Evolutionary conservation across 305 asterid species (phyloP), one percentile per base, ranked within the genome.

Genomic region (Fraxinus xanthoxyloides): DNA sequence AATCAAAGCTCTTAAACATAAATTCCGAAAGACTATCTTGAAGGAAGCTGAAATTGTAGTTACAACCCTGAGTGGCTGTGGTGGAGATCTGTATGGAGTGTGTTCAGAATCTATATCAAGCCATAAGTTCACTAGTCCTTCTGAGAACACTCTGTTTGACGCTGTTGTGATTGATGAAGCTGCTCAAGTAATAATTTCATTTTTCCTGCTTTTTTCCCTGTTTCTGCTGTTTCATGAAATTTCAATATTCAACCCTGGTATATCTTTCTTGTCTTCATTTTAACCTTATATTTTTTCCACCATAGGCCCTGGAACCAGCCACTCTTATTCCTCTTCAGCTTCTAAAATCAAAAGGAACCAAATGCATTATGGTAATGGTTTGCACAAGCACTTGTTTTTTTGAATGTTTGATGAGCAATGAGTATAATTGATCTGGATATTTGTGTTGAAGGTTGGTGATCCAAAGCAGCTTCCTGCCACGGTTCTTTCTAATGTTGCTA

Each of bases 401-500:
- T 67, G 56, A 59, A 78, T n/a, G 81, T 81, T 79, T 76, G 38
- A 36, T 81, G 79, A 76, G 61, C 48, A 65, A 77, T 70, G 59
- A 54, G 74, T 61, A 72, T 83, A 61, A 78, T 77, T 86, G 74
- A 83, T 70, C 46, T 36, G 65, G 32, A 56, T 65, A 56, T 77
- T 73, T 48, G 72, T 56, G 51, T 82, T 81, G 81, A 82, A 96
- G 99, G 98, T 96, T 80, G 99, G 99, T 81, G 99, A 96, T 85
- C 99, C 99, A 74, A 96, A 96, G 90, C 99, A 96, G 93, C 99
- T 96, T 89, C 97, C 98, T 69, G 99, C 98, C 46, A 94, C 99
- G 73, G 99, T 96, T 86, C 87, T 96, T 77, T 96, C 99, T 48
- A 94, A 88, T 84, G 91, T 92, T 85, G 99, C 98, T 80, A 94